phyloP scores from a whole-genome alignment of 1,139 yeast species.

The Candida buenavistaensis region DNA sequence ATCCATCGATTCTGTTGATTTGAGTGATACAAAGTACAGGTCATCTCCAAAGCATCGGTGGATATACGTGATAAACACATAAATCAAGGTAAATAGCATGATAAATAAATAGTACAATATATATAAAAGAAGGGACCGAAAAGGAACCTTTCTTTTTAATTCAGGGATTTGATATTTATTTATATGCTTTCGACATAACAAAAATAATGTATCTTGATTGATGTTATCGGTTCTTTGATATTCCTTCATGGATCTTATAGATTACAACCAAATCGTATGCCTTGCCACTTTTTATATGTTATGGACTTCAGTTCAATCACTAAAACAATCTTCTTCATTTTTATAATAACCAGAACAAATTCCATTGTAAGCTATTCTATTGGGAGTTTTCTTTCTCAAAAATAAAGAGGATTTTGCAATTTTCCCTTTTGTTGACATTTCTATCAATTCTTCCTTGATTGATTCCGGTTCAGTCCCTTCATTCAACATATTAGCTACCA shows the following conservation, averaged over 20 bases:
- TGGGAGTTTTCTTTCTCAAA: slow-evolving; percentile 34
- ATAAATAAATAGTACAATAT: background rate
- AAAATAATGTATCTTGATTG: no score
- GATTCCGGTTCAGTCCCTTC: slow-evolving; percentile 50
- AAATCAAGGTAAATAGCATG: slow-evolving; percentile 3
- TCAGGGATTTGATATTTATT: no score
- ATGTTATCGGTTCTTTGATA: no score
- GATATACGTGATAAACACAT: slow-evolving; percentile 1
- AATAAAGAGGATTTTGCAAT: slow-evolving; percentile 35
- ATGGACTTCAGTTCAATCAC: background rate
- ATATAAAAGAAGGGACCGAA: background rate
- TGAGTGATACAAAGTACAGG: slow-evolving; percentile 28
- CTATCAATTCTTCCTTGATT: slow-evolving; percentile 40
- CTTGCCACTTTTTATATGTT: no score
- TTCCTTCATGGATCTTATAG: no score
- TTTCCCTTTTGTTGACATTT: slow-evolving; percentile 30
- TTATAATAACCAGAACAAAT: slow-evolving; percentile 12
- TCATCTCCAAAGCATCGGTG: slow-evolving; percentile 7
- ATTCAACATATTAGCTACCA: slow-evolving; percentile 61
- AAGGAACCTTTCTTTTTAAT: no score
- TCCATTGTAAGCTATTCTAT: slow-evolving; percentile 37
- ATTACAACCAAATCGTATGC: no score
- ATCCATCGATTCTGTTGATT: slow-evolving; percentile 32
- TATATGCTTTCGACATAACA: no score
- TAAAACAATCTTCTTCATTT: slow-evolving; percentile 4